phyloP scores from a whole-genome alignment of 2,329 filamentous ascomycete species.

The Hymenoscyphus occultus region DNA sequence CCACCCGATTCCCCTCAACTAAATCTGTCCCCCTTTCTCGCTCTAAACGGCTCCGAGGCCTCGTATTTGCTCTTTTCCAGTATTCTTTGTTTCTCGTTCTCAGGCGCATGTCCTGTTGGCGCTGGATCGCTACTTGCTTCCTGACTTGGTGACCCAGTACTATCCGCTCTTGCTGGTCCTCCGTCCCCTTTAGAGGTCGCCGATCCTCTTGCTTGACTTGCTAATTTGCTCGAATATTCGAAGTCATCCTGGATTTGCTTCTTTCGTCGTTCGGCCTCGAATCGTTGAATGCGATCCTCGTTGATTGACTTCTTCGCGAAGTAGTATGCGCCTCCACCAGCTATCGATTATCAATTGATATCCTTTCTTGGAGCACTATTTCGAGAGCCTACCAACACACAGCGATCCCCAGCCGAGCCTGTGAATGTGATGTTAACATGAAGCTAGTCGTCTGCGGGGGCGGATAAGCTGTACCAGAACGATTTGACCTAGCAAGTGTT shows the following conservation, averaged over 20 bases:
- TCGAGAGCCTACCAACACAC: conserved; percentile 64
- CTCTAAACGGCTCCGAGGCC: conserved; percentile 69
- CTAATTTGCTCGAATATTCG: conserved; percentile 43
- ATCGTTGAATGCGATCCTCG: conserved; percentile 73
- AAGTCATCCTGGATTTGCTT: conserved; percentile 56
- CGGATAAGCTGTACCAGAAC: conserved; percentile 54
- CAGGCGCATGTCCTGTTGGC: conserved; percentile 75
- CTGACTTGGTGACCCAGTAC: conserved; percentile 61
- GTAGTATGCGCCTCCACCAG: conserved; percentile 88
- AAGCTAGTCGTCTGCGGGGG: conserved; percentile 11
- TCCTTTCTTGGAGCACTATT: not conserved
- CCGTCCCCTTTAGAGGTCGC: conserved; percentile 35
- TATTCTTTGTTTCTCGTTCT: conserved; percentile 64
- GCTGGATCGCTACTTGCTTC: conserved; percentile 77
- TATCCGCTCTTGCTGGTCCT: conserved; percentile 56
- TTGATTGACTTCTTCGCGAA: conserved; percentile 96
- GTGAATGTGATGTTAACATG: conserved; percentile 26
- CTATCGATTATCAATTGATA: conserved; percentile 44
- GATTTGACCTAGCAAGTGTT: conserved; percentile 55
- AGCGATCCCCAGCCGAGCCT: conserved; percentile 93
- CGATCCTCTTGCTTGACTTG: conserved; percentile 24
- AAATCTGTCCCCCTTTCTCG: conserved; percentile 84
- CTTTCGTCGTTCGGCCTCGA: conserved; percentile 60
- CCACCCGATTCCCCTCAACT: conserved; percentile 42
- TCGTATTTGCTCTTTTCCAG: conserved; percentile 89